Percentiles rank a stretch among this genome's conserved stretches.
Conservation (phyloP, 208 protist species). For the Leishmania tarentolae region DNA sequence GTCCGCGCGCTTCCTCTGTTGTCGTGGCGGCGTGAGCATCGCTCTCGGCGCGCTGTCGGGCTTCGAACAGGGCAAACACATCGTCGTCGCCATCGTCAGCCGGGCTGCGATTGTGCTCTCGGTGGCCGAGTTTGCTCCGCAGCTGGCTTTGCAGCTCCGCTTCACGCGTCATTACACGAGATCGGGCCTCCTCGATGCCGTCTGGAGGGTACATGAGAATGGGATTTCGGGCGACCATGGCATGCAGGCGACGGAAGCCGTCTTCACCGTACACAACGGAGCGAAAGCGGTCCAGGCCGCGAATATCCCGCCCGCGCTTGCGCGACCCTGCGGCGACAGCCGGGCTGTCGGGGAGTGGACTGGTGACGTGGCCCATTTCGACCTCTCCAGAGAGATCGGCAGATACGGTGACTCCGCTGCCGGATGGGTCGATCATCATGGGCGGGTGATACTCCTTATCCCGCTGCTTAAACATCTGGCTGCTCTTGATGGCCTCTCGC, state of each 20-base stretch:
- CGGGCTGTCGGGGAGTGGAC: background rate
- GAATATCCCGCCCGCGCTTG: slow-evolving; percentile 79
- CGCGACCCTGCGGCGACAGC: slow-evolving; percentile 40
- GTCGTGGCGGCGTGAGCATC: background rate
- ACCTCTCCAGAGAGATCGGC: background rate
- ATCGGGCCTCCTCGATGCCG: slow-evolving; percentile 57
- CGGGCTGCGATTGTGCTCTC: background rate
- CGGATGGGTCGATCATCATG: slow-evolving; percentile 48
- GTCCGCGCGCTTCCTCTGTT: background rate
- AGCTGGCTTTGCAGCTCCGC: slow-evolving; percentile 16
- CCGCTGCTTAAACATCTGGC: slow-evolving; percentile 63
- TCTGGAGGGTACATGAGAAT: slow-evolving; percentile 84
- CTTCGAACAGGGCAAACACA: slow-evolving; percentile 40
- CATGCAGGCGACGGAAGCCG: slow-evolving; percentile 75
- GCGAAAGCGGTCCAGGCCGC: slow-evolving; percentile 66
- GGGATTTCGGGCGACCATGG: slow-evolving; percentile 71
- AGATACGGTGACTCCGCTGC: slow-evolving; percentile 13
- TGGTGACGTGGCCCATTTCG: background rate
- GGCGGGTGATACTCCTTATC: slow-evolving; percentile 42
- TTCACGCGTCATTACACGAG: slow-evolving; percentile 14
- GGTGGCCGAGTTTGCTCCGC: background rate
- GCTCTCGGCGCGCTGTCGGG: slow-evolving; percentile 16
- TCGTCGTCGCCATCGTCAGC: slow-evolving; percentile 8
- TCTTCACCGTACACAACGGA: slow-evolving; percentile 74
- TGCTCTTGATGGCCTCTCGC: background rate